phyloP scores from a whole-genome alignment of 1,139 yeast genomes.

The Saccharomyces hybrid region DNA sequence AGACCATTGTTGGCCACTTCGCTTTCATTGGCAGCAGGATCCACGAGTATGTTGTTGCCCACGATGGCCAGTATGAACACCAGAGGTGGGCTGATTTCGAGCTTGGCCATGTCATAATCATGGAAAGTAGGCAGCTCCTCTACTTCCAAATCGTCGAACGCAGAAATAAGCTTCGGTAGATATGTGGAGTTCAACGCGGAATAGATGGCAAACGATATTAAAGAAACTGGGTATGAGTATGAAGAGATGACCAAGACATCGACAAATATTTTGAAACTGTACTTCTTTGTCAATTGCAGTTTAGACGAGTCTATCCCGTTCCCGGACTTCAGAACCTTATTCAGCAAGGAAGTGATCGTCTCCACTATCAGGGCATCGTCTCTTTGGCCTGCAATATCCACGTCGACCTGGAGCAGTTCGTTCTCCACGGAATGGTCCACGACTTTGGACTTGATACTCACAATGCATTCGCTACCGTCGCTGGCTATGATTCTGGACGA shows the following conservation, averaged over 20 bases:
- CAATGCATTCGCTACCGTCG: conserved; percentile 90
- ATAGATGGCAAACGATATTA: conserved; percentile 70
- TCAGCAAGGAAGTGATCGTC: conserved; percentile 48
- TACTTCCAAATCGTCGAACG: conserved; percentile 43
- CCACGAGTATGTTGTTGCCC: conserved; percentile 58
- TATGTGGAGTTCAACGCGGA: conserved; percentile 73
- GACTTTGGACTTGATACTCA: conserved; percentile 81
- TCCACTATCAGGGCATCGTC: conserved; percentile 61
- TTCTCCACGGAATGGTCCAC: conserved; percentile 40
- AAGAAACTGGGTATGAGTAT: conserved; percentile 64
- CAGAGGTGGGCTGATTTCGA: conserved; percentile 60
- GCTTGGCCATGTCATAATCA: conserved; percentile 67
- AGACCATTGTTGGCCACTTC: conserved; percentile 80
- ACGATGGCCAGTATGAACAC: conserved; percentile 68
- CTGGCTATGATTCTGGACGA: conserved; percentile 77
- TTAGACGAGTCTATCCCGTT: conserved; percentile 34
- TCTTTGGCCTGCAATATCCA: conserved; percentile 65
- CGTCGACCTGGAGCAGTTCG: conserved; percentile 61
- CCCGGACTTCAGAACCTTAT: conserved; percentile 29
- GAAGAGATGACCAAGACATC: conserved; percentile 73
- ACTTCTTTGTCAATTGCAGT: conserved; percentile 63
- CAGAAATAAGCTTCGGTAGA: conserved; percentile 66
- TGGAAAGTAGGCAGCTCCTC: conserved; percentile 90
- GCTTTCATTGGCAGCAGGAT: conserved; percentile 81
- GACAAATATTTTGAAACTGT: conserved; percentile 65